A percentile compares a stretch with the other conserved stretches of the same genome.
phyloP scores from a whole-genome alignment of 2,329 filamentous ascomycete species.

The Thelonectria olida region DNA sequence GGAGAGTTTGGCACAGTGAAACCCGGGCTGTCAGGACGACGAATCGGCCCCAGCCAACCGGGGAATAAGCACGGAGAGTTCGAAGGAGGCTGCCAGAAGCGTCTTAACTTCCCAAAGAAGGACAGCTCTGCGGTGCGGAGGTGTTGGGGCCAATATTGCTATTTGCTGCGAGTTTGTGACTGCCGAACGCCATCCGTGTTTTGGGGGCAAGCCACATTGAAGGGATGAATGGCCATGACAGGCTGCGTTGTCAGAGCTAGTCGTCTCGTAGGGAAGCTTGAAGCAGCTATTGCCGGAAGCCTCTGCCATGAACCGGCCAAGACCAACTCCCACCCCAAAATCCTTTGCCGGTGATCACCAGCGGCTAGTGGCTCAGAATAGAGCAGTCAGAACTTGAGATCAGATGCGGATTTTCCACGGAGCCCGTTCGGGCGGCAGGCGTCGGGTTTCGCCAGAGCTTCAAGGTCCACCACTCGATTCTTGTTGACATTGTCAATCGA shows the following conservation, averaged over 20 bases:
- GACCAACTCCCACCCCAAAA: background rate
- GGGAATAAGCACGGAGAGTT: background rate
- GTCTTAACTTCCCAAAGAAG: constrained; percentile 5
- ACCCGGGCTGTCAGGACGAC: background rate
- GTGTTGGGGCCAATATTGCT: background rate
- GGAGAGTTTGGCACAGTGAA: background rate
- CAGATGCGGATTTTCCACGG: constrained; percentile 1
- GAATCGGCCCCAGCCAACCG: background rate
- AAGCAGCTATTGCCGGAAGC: constrained; percentile 3
- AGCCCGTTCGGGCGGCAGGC: background rate
- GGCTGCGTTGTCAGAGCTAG: constrained; percentile 3
- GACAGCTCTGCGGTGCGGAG: constrained; percentile 17
- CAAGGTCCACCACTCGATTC: background rate
- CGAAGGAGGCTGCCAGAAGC: constrained; percentile 20
- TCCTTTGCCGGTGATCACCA: constrained; percentile 6
- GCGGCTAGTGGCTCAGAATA: too few species aligned
- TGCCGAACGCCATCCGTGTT: constrained; percentile 19
- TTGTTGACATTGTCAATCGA: background rate
- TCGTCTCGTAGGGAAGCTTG: constrained; percentile 7
- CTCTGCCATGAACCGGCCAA: constrained; percentile 6
- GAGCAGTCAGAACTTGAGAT: constrained; percentile 8
- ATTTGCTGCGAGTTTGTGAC: background rate
- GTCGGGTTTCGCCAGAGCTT: background rate
- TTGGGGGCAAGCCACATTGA: constrained; percentile 7
- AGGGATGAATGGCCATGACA: constrained; percentile 4